phyloP scores from a whole-genome alignment of 345 rosid species.

The Populus alba region DNA sequence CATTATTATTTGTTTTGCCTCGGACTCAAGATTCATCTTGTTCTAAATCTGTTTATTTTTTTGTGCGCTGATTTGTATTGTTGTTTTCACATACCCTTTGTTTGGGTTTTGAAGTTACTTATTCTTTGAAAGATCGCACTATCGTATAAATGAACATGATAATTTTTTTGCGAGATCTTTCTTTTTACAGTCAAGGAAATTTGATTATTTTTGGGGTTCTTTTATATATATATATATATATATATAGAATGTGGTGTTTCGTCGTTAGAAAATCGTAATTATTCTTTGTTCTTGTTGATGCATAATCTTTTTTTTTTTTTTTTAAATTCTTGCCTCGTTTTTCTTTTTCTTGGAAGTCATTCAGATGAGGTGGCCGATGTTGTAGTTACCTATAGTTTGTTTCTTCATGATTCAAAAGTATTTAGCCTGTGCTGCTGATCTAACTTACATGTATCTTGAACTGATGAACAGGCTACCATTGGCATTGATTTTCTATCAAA shows the following conservation, averaged over 20 bases:
- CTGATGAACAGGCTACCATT: slow-evolving; percentile 21
- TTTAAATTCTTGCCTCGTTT: no score
- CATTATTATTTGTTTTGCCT: background rate
- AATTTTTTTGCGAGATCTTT: background rate
- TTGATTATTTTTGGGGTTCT: background rate
- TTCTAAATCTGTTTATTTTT: background rate
- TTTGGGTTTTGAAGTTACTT: background rate
- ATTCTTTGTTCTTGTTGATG: background rate
- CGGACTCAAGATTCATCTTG: background rate
- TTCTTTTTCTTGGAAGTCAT: background rate
- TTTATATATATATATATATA: background rate
- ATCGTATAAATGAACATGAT: background rate
- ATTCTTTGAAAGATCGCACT: background rate
- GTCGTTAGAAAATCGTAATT: background rate
- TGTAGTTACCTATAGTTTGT: background rate
- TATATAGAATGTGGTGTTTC: background rate
- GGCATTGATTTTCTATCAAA: slow-evolving; percentile 27
- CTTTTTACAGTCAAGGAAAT: background rate
- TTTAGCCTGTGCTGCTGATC: background rate
- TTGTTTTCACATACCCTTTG: background rate
- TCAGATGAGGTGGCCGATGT: background rate
- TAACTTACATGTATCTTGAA: background rate
- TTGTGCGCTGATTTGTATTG: background rate
- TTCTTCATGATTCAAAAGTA: background rate
- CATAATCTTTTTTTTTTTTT: background rate